Conservation (phyloP, 306 rosid species). For the Oxytropis ochrocephala region DNA sequence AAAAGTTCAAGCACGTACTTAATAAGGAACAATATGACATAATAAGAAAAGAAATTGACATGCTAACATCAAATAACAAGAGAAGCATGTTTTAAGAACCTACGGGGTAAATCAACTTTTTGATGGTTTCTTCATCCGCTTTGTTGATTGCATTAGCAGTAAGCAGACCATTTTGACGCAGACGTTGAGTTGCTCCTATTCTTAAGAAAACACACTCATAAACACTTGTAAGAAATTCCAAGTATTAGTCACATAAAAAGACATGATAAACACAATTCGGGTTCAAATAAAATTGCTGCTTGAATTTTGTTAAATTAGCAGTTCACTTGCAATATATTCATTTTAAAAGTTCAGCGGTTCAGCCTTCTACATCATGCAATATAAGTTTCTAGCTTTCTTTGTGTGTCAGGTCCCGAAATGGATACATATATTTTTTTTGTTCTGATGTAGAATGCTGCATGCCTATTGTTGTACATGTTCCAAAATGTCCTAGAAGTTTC, state of each 20-base stretch:
- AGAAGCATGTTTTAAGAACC: slow-evolving; percentile 12
- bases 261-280: background rate
- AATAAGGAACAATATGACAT: background rate
- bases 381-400: background rate
- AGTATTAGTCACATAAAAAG: background rate
- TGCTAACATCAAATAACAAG: background rate
- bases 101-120: slow-evolving; percentile 85
- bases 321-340: background rate
- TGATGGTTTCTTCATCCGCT: slow-evolving; percentile 73
- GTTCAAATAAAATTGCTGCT: background rate
- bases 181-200: slow-evolving; percentile 85
- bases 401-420: background rate
- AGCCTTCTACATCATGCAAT: slow-evolving; percentile 8
- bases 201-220: slow-evolving; percentile 23
- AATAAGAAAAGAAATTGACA: slow-evolving; percentile 2
- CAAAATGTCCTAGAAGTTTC: too few species aligned
- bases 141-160: slow-evolving; percentile 66
- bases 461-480: too few species aligned
- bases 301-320: background rate
- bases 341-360: background rate
- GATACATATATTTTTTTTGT: background rate
- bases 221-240: background rate
- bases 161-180: slow-evolving; percentile 61
- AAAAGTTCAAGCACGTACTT: background rate
- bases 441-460: too few species aligned